phyloP scores from a whole-genome alignment of 164 flowering plant species.

The Platanus orientalis region DNA sequence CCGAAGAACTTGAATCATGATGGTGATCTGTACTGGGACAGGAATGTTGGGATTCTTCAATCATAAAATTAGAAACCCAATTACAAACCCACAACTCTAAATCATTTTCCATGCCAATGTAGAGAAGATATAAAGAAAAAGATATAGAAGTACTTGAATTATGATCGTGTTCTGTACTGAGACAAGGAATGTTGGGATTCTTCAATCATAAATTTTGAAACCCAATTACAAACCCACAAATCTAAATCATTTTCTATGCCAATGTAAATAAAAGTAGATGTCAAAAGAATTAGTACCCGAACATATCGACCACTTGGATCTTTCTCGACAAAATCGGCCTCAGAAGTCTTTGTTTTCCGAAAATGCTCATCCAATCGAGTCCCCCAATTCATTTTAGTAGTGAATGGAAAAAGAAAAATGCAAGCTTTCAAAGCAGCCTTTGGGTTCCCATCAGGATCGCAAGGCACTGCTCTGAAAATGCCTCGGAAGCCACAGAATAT shows the following conservation, averaged over 20 bases:
- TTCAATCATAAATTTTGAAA: not conserved
- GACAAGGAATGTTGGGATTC: not conserved
- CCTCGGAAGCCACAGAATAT: slow-evolving; percentile 53
- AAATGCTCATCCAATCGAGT: slow-evolving; percentile 4
- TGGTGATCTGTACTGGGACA: too few species aligned
- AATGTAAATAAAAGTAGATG: not conserved
- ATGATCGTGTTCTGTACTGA: too few species aligned
- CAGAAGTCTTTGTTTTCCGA: slow-evolving; percentile 20
- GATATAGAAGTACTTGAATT: not conserved
- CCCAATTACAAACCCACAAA: too few species aligned
- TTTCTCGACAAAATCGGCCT: slow-evolving; percentile 37
- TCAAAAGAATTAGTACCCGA: slow-evolving; percentile 45
- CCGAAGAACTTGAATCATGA: too few species aligned
- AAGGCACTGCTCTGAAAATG: slow-evolving; percentile 46
- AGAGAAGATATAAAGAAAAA: too few species aligned
- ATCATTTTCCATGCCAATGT: too few species aligned
- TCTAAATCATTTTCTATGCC: not conserved
- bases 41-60: too few species aligned
- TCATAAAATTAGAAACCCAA: too few species aligned
- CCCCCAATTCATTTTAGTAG: slow-evolving; percentile 10
- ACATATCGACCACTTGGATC: slow-evolving; percentile 71
- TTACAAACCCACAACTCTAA: too few species aligned
- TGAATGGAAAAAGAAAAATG: slow-evolving; percentile 6
- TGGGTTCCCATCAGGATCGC: slow-evolving; percentile 17
- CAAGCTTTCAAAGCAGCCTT: slow-evolving; percentile 4